phyloP scores from a whole-genome alignment of 148 eudicot species.

The Silene conica region DNA sequence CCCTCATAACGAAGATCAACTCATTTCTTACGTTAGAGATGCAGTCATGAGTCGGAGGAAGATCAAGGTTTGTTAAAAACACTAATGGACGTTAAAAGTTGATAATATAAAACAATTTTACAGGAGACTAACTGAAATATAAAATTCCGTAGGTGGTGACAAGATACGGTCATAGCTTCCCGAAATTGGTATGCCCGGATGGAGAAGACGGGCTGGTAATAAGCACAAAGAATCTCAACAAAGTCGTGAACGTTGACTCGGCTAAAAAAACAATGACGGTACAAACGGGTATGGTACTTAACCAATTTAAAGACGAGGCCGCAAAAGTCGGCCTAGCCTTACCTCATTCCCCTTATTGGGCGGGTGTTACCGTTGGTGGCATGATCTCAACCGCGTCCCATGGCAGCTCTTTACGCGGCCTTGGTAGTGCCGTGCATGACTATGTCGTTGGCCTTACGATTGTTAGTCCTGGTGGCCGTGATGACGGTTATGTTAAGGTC shows the following conservation, averaged over 20 bases:
- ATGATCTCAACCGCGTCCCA: constrained; percentile 29
- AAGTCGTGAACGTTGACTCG: neutral
- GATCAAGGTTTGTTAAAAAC: constrained; percentile 18
- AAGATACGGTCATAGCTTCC: constrained; percentile 25
- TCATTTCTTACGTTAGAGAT: constrained; percentile 14
- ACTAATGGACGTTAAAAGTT: too few species aligned
- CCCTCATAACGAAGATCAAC: constrained; percentile 24
- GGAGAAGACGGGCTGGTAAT: constrained; percentile 27
- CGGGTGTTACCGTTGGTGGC: constrained; percentile 28
- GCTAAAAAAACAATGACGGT: constrained; percentile 14
- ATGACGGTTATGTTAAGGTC: constrained; percentile 19
- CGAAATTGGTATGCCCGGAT: constrained; percentile 31
- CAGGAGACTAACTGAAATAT: too few species aligned
- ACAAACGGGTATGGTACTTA: constrained; percentile 26
- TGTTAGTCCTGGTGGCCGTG: constrained; percentile 20
- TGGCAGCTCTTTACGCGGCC: constrained; percentile 28
- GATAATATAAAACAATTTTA: too few species aligned
- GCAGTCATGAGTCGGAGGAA: constrained; percentile 23
- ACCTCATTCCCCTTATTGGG: constrained; percentile 26
- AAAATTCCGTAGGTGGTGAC: constrained; percentile 20
- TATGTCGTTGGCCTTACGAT: constrained; percentile 25
- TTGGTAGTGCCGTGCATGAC: constrained; percentile 32
- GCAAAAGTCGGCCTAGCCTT: constrained; percentile 18
- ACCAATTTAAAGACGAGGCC: constrained; percentile 26
- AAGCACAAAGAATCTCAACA: constrained; percentile 28